A percentile compares a stretch with the other conserved stretches of the same genome.
Evolutionary conservation across 257 asterid genomes (phyloP).

Genomic region (Avicennia marina): DNA sequence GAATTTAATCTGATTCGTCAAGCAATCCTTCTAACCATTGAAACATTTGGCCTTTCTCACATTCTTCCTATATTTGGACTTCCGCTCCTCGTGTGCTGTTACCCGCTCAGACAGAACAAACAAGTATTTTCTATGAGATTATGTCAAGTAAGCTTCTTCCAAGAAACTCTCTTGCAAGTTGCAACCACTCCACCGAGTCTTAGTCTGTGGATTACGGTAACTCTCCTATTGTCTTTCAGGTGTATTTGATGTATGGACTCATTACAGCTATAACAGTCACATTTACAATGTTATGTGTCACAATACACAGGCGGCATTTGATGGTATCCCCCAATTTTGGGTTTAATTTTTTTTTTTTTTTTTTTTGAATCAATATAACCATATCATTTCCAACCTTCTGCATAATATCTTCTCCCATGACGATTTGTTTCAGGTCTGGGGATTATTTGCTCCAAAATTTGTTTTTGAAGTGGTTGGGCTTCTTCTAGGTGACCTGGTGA

Average conservation of each 20-base stretch:
- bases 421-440: slow-evolving; percentile 77
- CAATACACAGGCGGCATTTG: slow-evolving; percentile 87
- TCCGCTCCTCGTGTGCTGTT: slow-evolving; percentile 49
- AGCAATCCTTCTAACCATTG: slow-evolving; percentile 76
- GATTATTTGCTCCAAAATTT: slow-evolving; percentile 93
- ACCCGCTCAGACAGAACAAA: slow-evolving; percentile 31
- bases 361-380: neutral
- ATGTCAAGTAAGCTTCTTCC: slow-evolving; percentile 49
- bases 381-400: neutral
- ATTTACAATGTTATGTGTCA: slow-evolving; percentile 74
- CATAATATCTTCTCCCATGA: neutral
- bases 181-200: neutral
- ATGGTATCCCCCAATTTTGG: slow-evolving; percentile 48
- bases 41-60: slow-evolving; percentile 88
- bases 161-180: neutral
- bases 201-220: slow-evolving; percentile 3
- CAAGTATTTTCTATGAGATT: slow-evolving; percentile 37
- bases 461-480: slow-evolving; percentile 90
- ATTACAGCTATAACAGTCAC: slow-evolving; percentile 53
- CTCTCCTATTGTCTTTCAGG: slow-evolving; percentile 39
- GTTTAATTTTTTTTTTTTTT: neutral
- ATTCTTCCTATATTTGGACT: slow-evolving; percentile 82
- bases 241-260: slow-evolving; percentile 74
- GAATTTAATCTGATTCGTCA: slow-evolving; percentile 86
- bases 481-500: slow-evolving; percentile 54